phyloP scores from a whole-genome alignment of 75 land plant species.

The Selaginella tamariscina region DNA sequence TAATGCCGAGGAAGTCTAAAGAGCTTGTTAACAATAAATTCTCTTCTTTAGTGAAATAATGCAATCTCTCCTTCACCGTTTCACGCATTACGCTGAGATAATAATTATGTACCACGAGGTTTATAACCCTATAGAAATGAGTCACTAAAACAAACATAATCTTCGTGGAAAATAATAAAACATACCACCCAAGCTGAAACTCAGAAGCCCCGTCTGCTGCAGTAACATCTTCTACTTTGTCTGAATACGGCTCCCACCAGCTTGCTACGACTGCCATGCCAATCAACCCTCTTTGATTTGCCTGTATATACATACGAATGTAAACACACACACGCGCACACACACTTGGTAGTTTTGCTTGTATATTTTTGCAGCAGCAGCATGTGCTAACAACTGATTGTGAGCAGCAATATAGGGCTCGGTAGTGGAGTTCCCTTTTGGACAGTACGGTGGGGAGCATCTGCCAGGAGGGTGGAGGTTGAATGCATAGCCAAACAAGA shows the following conservation, averaged over 20 bases:
- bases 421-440: conserved; percentile 42
- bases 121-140: too few species aligned
- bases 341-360: too few species aligned
- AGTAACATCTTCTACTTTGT: conserved; percentile 36
- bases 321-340: too few species aligned
- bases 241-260: conserved; percentile 70
- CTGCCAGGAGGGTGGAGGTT: conserved; percentile 27
- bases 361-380: too few species aligned
- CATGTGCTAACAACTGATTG: conserved; percentile 56
- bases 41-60: too few species aligned
- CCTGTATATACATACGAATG: conserved; percentile 52
- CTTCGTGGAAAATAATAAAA: too few species aligned
- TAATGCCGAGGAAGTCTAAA: too few species aligned
- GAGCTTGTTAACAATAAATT: too few species aligned
- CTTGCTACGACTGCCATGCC: conserved; percentile 65
- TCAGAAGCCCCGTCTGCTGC: conserved; percentile 70
- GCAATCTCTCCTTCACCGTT: too few species aligned
- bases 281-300: conserved; percentile 67
- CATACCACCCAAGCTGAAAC: conserved; percentile 78
- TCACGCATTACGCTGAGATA: too few species aligned
- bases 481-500: conserved; percentile 16
- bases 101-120: too few species aligned
- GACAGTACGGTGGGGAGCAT: conserved; percentile 29
- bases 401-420: conserved; percentile 84
- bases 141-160: too few species aligned